Base-by-base conservation (phyloP, 768 basidiomycete species). In the Tubosaeta sp. region DNA sequence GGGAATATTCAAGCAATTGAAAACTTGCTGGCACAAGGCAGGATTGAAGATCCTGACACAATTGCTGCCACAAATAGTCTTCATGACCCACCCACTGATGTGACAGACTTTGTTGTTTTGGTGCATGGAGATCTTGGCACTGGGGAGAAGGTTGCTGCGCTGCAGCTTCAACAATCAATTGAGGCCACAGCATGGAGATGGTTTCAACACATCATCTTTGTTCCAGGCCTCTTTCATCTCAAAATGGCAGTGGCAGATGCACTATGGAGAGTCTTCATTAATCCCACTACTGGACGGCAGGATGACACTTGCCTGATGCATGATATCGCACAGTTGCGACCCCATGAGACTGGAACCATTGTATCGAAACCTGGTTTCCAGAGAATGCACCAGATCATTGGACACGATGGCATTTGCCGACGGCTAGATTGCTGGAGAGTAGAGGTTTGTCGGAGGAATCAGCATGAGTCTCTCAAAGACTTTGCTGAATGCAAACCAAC, bases 301-400 rank as follows among this genome's bases (percentile, higher is more conserved):
- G 60, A 62, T 19, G 53, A 52, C 6, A 61, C 34, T 0, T 50
- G 59, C 22, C 38, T 71, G 0, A 59, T 68, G 31, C 26, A 54
- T 8, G 58, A 64, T 42, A 55, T 71, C 8, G 56, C 43, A 5
- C 25, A 46, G 0, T 35, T 73, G 4, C 63, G 63, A 0, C 72
- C 48, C 13, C 19, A 2, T 3, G 27, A 49, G 13, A 41, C 16
- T 1, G 29, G 38, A 6, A 41, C 9, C 7, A 43, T 25, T 26
- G 13, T 6, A 9, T 25, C 25, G 2, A 70, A 72, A n/a, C 73
- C 72, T 0, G 67, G 67, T 1, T 75, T 75, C 53, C 59, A 62
- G 0, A 43, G 58, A 5, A 74, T 72, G 63, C 74, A 76, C 38
- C 59, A 75, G 31, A 38, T 71, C 0, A 67, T 75, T 14, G 35